Conservation (phyloP, 108 stramenopile genomes). For the Nitzschia palea region DNA sequence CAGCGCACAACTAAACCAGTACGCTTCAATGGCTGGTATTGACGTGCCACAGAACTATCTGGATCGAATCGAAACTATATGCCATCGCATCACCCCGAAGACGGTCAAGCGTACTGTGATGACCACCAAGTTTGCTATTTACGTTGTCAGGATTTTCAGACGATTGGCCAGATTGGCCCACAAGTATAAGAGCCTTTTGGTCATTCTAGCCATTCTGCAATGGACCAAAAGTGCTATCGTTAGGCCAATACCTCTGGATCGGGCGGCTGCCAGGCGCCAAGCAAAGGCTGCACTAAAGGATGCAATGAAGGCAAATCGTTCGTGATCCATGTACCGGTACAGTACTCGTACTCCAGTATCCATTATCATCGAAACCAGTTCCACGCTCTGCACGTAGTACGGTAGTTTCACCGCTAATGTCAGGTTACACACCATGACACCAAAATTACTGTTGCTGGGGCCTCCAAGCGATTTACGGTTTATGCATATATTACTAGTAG, state of each 20-base stretch:
- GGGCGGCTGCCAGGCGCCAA: constrained; percentile 2
- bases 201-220: constrained; percentile 41
- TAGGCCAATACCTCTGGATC: constrained; percentile 47
- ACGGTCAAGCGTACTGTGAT: constrained; percentile 48
- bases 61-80: constrained; percentile 45
- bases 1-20: constrained; percentile 51
- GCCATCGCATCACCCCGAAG: constrained; percentile 62
- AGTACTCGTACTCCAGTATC: too few relatives aligned
- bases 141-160: constrained; percentile 45
- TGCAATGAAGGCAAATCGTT: constrained; percentile 15
- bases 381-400: too few relatives aligned
- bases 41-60: constrained; percentile 27
- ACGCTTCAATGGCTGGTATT: constrained; percentile 67
- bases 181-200: constrained; percentile 67
- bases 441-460: too few relatives aligned
- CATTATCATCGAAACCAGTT: too few relatives aligned
- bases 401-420: too few relatives aligned
- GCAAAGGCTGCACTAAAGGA: constrained; percentile 22
- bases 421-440: too few relatives aligned
- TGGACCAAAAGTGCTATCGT: constrained; percentile 73
- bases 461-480: too few relatives aligned
- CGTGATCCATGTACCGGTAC: too few relatives aligned
- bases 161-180: constrained; percentile 51
- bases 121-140: constrained; percentile 47
- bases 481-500: too few relatives aligned